Conservation (phyloP, 2,329 filamentous ascomycete genomes). For the Colletotrichum eleusines region DNA sequence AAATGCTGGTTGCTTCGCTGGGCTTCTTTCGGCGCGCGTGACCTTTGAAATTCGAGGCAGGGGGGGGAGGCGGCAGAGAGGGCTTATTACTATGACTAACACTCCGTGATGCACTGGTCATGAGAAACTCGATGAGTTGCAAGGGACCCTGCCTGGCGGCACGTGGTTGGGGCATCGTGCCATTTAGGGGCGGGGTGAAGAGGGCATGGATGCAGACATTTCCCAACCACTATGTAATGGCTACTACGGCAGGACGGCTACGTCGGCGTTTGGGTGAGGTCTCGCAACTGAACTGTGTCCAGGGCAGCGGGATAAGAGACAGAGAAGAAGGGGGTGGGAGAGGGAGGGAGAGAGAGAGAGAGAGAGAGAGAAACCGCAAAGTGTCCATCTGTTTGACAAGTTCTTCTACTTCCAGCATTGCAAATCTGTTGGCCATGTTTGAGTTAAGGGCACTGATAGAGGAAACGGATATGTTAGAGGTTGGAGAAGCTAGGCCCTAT, state of each 20-base stretch:
- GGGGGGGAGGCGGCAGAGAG: too few relatives aligned
- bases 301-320: too few relatives aligned
- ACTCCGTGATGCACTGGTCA: slow-evolving; percentile 16
- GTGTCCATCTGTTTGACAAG: not conserved
- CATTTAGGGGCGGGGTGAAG: not conserved
- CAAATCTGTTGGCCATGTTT: not conserved
- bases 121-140: not conserved
- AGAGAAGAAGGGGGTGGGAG: too few relatives aligned
- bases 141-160: not conserved
- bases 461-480: too few relatives aligned
- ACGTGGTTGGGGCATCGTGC: slow-evolving; percentile 17
- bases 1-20: not conserved
- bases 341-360: not conserved
- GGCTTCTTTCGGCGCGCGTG: slow-evolving; percentile 18
- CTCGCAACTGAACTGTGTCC: not conserved
- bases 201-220: slow-evolving; percentile 18
- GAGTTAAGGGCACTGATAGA: not conserved
- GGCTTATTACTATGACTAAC: slow-evolving; percentile 18
- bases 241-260: slow-evolving; percentile 9
- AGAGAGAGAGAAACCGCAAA: not conserved
- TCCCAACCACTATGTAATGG: slow-evolving; percentile 13
- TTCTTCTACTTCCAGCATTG: not conserved
- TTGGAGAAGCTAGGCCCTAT: not conserved
- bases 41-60: not conserved
- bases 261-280: not conserved